phyloP scores from a whole-genome alignment of 2,329 filamentous ascomycete genomes.

The Acrodontium crateriforme region DNA sequence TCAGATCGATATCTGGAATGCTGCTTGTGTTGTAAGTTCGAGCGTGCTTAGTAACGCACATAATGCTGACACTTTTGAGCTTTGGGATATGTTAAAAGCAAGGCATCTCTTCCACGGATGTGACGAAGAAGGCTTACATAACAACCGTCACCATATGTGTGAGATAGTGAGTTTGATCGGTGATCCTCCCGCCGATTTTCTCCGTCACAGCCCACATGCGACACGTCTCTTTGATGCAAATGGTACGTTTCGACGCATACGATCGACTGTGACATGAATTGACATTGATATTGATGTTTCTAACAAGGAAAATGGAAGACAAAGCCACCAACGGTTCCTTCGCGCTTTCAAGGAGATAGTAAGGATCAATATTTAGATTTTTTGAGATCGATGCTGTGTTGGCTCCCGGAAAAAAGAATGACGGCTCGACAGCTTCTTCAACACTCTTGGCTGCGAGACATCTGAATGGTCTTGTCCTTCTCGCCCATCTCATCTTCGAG shows the following conservation, averaged over 20 bases:
- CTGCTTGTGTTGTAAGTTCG: conserved; percentile 2
- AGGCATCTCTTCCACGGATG: conserved; percentile 4
- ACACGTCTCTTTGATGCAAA: conserved; percentile 2
- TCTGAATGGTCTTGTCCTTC: too few species aligned
- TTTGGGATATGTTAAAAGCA: conserved; percentile 4
- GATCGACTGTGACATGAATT: too few species aligned
- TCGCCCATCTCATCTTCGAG: too few species aligned
- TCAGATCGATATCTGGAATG: conserved; percentile 3
- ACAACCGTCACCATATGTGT: conserved; percentile 3
- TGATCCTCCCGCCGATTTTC: conserved; percentile 2
- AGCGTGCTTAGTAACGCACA: neutral
- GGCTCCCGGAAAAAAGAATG: conserved; percentile 3
- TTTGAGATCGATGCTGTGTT: conserved; percentile 3
- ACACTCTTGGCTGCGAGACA: conserved; percentile 3
- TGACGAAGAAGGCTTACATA: conserved; percentile 3
- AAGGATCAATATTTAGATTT: conserved; percentile 1
- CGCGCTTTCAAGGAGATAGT: neutral
- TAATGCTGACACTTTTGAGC: conserved; percentile 1
- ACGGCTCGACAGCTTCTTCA: conserved; percentile 1
- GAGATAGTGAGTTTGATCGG: conserved; percentile 4
- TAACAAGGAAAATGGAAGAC: conserved; percentile 2
- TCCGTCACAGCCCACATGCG: conserved; percentile 3
- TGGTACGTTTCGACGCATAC: conserved; percentile 1
- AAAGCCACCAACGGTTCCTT: neutral
- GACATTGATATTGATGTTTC: neutral